Evolutionary conservation across 441 rosid species (phyloP), one percentile per base, ranked within the genome.

Genomic region (Aquilaria agallochum): DNA sequence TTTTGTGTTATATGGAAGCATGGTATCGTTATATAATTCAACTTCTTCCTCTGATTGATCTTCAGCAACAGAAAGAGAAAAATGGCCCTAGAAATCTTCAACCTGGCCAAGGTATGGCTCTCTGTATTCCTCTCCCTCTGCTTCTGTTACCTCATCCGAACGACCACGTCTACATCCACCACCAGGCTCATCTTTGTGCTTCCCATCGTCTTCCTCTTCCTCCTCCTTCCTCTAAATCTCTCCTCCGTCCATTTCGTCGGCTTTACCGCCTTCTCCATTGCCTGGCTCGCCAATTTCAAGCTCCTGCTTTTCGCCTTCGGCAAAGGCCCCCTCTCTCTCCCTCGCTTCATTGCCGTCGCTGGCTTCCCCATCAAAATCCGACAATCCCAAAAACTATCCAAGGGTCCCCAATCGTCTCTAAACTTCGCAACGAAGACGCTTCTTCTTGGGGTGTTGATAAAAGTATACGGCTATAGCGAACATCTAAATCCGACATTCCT

Each of bases 201-300:
- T 1, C 80, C 83, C 1, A 36, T 73, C 5, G 34, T 75, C 10
- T 53, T 20, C 30, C 53, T 79, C 34, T 71, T 76, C 50, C 51
- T 76, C 2, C 2, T 54, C 60, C 27, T 20, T 1, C 27, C 27
- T 20, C 27, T 20, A 20, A 20, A 20, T 20, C 27, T 20, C 27
- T 20, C 62, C 10, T 53, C 74, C 2, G 1, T 54, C 3, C 56
- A 67, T 61, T 44, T 72, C 4, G 13, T 62, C 1, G 75, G 75
- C 50, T 11, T 36, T 5, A 66, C 74, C 5, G 31, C 71, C 27
- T 74, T 79, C 74, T 76, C 66, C 64, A 27, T 79, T 1, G 57
- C 68, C 13, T 79, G 78, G 76, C 76, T 73, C 2, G 74, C 66
- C 9, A 73, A 63, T 67, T 76, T 72, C 76, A 70, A 79, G 66